Evolutionary conservation across 176 grass and related monocot genomes (phyloP).

Genomic region (Themeda triandra): DNA sequence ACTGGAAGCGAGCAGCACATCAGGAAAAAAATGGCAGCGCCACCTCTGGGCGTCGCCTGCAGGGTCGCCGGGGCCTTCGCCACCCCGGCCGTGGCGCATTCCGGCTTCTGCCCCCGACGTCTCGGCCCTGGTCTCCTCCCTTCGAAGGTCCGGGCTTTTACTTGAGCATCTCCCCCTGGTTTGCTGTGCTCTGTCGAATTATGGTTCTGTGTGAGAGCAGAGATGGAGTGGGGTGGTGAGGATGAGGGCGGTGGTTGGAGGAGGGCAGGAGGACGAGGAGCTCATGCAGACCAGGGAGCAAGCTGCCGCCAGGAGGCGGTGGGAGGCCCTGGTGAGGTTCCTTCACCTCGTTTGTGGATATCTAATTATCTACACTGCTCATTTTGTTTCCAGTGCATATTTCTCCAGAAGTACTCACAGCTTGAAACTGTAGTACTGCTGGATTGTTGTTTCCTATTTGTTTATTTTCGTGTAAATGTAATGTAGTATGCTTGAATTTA

Average conservation of each 20-base stretch:
- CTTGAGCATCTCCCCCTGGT: neutral
- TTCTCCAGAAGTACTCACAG: neutral
- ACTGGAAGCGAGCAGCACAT: neutral
- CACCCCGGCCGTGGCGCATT: neutral
- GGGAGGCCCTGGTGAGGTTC: conserved; percentile 75
- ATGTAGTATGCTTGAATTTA: neutral
- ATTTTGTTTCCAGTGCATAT: neutral
- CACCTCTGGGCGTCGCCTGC: conserved; percentile 27
- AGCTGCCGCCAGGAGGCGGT: conserved; percentile 84
- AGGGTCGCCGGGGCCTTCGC: conserved; percentile 5
- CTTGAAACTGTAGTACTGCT: neutral
- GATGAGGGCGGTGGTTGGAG: conserved; percentile 57
- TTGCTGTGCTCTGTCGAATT: neutral
- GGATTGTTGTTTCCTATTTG: neutral
- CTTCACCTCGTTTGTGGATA: conserved; percentile 4
- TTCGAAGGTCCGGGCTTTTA: conserved; percentile 11
- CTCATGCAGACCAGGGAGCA: conserved; percentile 78
- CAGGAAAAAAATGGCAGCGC: conserved; percentile 30
- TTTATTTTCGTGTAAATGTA: neutral
- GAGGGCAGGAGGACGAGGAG: conserved; percentile 71
- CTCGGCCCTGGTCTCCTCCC: neutral
- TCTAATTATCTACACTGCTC: neutral
- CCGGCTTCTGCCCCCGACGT: neutral
- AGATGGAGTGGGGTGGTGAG: conserved; percentile 50
- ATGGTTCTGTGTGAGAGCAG: conserved; percentile 17